phyloP scores from a whole-genome alignment of 2,329 filamentous ascomycete species.

The Seiridium cupressi region DNA sequence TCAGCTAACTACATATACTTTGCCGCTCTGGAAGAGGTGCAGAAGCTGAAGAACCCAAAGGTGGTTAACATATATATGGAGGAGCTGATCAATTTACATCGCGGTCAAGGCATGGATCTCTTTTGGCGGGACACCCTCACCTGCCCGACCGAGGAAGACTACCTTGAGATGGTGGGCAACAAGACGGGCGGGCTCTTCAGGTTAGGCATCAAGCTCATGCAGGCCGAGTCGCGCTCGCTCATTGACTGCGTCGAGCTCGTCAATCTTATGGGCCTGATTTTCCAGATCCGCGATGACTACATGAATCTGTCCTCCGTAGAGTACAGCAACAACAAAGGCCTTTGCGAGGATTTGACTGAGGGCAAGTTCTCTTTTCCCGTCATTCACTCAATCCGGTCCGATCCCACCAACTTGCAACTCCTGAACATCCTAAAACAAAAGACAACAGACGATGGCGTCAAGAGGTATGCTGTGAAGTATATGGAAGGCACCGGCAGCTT shows the following conservation, averaged over 20 bases:
- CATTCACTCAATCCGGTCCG: constrained; percentile 84
- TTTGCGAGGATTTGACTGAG: constrained; percentile 94
- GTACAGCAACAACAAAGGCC: constrained; percentile 86
- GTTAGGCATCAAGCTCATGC: constrained; percentile 84
- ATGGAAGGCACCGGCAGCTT: constrained; percentile 92
- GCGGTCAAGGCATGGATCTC: constrained; percentile 87
- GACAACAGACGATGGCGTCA: constrained; percentile 81
- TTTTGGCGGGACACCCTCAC: constrained; percentile 86
- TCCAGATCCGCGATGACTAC: constrained; percentile 93
- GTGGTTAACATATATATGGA: constrained; percentile 74
- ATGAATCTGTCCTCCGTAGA: constrained; percentile 75
- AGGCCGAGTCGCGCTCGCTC: constrained; percentile 61
- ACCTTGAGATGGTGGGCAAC: constrained; percentile 91
- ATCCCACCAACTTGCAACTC: constrained; percentile 73
- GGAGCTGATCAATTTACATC: constrained; percentile 80
- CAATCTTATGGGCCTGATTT: constrained; percentile 80
- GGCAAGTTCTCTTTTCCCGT: constrained; percentile 97
- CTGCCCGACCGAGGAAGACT: constrained; percentile 83
- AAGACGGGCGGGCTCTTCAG: constrained; percentile 88
- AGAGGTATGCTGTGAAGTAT: constrained; percentile 84
- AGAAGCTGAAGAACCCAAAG: constrained; percentile 65
- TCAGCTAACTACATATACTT: constrained; percentile 90
- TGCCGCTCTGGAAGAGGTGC: constrained; percentile 70
- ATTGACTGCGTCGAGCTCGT: constrained; percentile 79
- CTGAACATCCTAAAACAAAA: constrained; percentile 93